Percentiles rank a stretch among this genome's conserved stretches.
phyloP scores from a whole-genome alignment of 192 early-diverging fungal species.

The Coemansia erecta region DNA sequence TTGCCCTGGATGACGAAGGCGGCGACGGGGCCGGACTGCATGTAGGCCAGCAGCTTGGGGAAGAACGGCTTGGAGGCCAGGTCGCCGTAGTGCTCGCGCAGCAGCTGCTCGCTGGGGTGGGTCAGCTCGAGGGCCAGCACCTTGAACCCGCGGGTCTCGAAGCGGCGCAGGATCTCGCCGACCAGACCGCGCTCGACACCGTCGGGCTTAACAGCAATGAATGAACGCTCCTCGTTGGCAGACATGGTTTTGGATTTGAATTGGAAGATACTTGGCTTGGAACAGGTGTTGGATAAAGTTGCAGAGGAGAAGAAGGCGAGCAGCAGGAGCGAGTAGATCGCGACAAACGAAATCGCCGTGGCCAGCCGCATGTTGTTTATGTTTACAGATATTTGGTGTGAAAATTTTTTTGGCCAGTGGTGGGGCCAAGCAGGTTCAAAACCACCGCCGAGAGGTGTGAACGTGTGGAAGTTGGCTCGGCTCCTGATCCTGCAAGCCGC shows the following conservation, averaged over 20 bases:
- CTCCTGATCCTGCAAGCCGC: too few species aligned
- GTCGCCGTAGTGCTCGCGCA: conserved; percentile 82
- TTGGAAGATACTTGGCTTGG: not conserved
- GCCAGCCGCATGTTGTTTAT: not conserved
- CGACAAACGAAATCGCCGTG: not conserved
- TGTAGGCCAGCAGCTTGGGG: conserved; percentile 77
- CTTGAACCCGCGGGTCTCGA: conserved; percentile 89
- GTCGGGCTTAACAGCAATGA: conserved; percentile 54
- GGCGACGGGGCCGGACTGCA: conserved; percentile 92
- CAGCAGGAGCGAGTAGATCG: conserved; percentile 14
- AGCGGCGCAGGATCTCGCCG: conserved; percentile 91
- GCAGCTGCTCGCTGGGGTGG: conserved; percentile 66
- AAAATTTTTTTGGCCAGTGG: not conserved
- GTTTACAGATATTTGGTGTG: not conserved
- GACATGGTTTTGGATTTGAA: conserved; percentile 27
- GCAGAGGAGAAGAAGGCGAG: conserved; percentile 25
- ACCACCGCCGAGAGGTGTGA: too few species aligned
- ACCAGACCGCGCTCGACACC: conserved; percentile 81
- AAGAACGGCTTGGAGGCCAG: conserved; percentile 86
- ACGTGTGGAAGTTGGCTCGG: too few species aligned
- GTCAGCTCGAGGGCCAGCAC: conserved; percentile 80
- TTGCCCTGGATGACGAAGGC: conserved; percentile 94
- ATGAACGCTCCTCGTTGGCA: conserved; percentile 52
- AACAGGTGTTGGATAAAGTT: not conserved
- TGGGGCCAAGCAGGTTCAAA: too few species aligned